Evolutionary conservation across 1,284 basidiomycete species (phyloP), one percentile per base, ranked within the genome.

Genomic region (Naganishia sp.): DNA sequence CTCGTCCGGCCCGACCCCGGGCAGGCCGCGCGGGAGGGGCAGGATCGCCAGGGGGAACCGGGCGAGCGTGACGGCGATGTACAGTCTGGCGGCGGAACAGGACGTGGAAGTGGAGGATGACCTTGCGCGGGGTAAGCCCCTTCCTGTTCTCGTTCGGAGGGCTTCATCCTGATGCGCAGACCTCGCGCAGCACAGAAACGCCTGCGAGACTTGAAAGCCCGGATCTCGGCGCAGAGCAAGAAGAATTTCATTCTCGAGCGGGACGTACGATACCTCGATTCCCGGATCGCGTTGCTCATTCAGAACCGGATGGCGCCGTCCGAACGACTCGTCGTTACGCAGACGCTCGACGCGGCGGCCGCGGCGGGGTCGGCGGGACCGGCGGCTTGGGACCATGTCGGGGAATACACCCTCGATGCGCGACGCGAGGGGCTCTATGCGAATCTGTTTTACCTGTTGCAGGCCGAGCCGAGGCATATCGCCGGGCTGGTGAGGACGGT

Each of bases 91-190:
- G 13, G 95, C 94, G 33, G 94, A 99, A 80, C 93, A 97, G 84
- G 95, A 99, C 77, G 90, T 96, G 33, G 96, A 99, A 78, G 91
- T 98, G 50, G 94, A 98, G 80, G 95, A 99, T 79, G 95, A 99
- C 79, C 83, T 99, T 67, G 94, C 94, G 10, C 84, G 92, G 84
- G 91, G 92, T 92, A 75, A 72, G 88, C 18, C 21, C 15, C 10
- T 42, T 7, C 36, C 42, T n/a, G n/a, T n/a, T n/a, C n/a, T n/a
- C n/a, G n/a, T n/a, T n/a, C n/a, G n/a, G n/a, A n/a, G n/a, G n/a
- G n/a, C n/a, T n/a, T n/a, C n/a, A n/a, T n/a, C n/a, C n/a, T n/a
- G n/a, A n/a, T n/a, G n/a, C n/a, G n/a, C n/a, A n/a, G n/a, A n/a
- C 23, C 7, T 16, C 53, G 42, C 67, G 64, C 77, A 90, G 96